phyloP scores from a whole-genome alignment of 345 rosid species.

The Arabidopsis arenosa region DNA sequence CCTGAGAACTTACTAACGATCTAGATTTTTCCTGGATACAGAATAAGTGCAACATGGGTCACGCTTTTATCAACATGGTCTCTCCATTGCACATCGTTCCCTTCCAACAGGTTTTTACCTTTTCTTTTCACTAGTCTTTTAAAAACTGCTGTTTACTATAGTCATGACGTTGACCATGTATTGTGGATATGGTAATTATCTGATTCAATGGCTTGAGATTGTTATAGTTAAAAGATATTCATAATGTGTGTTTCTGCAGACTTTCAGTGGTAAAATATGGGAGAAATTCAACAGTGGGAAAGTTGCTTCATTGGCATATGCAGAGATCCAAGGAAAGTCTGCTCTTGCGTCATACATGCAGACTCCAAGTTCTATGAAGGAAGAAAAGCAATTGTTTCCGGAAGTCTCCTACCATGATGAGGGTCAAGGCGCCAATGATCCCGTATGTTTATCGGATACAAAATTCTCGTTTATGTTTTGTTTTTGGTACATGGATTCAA shows the following conservation, averaged over 20 bases:
- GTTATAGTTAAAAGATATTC: not conserved
- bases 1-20: constrained; percentile 30
- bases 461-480: not conserved
- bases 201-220: constrained; percentile 1
- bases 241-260: constrained; percentile 52
- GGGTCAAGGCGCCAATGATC: constrained; percentile 60
- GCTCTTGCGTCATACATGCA: constrained; percentile 91
- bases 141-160: constrained; percentile 13
- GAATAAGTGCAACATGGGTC: constrained; percentile 99
- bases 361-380: constrained; percentile 84
- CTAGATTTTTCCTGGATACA: constrained; percentile 50
- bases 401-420: constrained; percentile 74
- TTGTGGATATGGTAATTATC: not conserved
- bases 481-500: not conserved
- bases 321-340: constrained; percentile 90
- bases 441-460: constrained; percentile 51
- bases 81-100: constrained; percentile 87
- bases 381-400: constrained; percentile 83
- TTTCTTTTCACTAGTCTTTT: constrained; percentile 15
- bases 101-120: constrained; percentile 70
- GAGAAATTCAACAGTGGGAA: constrained; percentile 97
- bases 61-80: constrained; percentile 92
- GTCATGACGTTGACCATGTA: not conserved
- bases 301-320: constrained; percentile 89
- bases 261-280: constrained; percentile 91